A percentile compares a stretch with the other conserved stretches of the same genome.
Conservation (phyloP, 2,329 filamentous ascomycete genomes). For the Hypoxylon sp. region DNA sequence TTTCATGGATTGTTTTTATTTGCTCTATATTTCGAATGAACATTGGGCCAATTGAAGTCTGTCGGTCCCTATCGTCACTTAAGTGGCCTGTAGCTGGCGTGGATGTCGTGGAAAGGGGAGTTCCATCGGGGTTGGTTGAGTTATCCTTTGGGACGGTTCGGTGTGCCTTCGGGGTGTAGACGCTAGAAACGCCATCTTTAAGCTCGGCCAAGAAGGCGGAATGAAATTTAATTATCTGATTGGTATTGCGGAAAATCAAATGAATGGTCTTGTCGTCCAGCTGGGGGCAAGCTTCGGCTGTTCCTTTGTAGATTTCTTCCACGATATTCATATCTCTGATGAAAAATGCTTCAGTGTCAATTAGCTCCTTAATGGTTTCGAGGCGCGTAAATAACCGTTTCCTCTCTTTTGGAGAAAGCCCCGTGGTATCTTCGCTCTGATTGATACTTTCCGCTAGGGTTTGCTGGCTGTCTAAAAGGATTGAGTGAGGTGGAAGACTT, state of each 20-base stretch:
- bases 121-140: slow-evolving; percentile 52
- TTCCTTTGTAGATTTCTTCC: slow-evolving; percentile 97
- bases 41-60: slow-evolving; percentile 61
- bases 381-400: slow-evolving; percentile 82
- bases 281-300: slow-evolving; percentile 81
- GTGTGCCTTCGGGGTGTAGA: slow-evolving; percentile 73
- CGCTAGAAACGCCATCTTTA: slow-evolving; percentile 78
- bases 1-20: slow-evolving; percentile 69
- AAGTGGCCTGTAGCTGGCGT: slow-evolving; percentile 53
- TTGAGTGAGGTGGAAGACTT: slow-evolving; percentile 49
- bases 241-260: slow-evolving; percentile 89
- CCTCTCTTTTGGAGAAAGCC: slow-evolving; percentile 62
- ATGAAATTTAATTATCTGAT: slow-evolving; percentile 89
- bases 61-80: slow-evolving; percentile 62
- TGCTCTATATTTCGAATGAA: slow-evolving; percentile 66
- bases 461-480: slow-evolving; percentile 50
- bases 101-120: slow-evolving; percentile 41
- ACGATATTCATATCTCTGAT: slow-evolving; percentile 96
- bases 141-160: slow-evolving; percentile 53
- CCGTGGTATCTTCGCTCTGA: slow-evolving; percentile 43
- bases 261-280: slow-evolving; percentile 86
- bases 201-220: slow-evolving; percentile 79
- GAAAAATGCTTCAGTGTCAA: slow-evolving; percentile 92
- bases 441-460: slow-evolving; percentile 50
- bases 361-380: slow-evolving; percentile 87